Base-by-base conservation (phyloP, 2,329 filamentous ascomycete species). In the Fusarium sp. region DNA sequence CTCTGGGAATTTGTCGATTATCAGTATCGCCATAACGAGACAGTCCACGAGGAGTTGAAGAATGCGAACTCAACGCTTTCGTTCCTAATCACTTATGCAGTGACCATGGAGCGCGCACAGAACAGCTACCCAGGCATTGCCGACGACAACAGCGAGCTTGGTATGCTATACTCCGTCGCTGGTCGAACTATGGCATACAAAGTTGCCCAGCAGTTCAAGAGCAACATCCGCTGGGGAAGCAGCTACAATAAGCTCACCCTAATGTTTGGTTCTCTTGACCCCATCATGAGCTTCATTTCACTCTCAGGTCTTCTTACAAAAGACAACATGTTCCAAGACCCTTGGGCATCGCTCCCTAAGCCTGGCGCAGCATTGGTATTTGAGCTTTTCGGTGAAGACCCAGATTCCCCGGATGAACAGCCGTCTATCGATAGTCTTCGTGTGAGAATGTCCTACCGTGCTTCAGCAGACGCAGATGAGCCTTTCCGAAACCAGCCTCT, bases 351-450 rank as follows among this genome's bases (percentile, higher is more conserved):
- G 4, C 64, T 89, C 17, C 90, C 92, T 0, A 86, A 91, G 70
- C 93, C 94, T 40, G 94, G 93, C 1, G 91, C 90, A 2, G 87
- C 89, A 42, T 91, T 97, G 86, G 84, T 88, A 0, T 94, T 96
- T 77, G 94, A 97, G 81, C 79, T 90, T 20, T 78, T 84, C 37
- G 78, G 80, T 14, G 69, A 78, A 18, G 62, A 78, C 23, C 45
- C 69, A 6, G 58, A 72, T 8, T 60, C 63, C 45, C 64, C 56
- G 56, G 70, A 42, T 69, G 71, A 30, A 27, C 64, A 64, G 63
- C 83, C 83, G 1, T 49, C 69, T 5, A 60, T 71, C 0, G 74
- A 81, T 13, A 81, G 86, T 23, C 79, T 90, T 18, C 83, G 79
- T 61, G 84, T 90, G 7, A 85, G 88, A n/a, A 88, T 90, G 76